A percentile compares a stretch with the other conserved stretches of the same genome.
phyloP scores from a whole-genome alignment of 1,139 yeast genomes.

The Spathaspora sp. region DNA sequence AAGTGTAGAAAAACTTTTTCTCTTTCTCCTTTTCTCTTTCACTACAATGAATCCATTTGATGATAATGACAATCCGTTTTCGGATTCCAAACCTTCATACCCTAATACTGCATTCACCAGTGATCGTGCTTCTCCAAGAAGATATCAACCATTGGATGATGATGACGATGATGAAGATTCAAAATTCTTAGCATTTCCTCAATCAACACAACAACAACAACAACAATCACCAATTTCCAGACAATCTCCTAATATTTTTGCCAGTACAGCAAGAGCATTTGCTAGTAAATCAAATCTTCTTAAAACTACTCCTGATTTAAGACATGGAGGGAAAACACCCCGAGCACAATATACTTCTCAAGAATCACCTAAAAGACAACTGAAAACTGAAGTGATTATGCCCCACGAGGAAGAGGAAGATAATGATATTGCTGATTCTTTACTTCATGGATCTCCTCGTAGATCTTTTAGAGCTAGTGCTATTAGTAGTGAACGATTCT shows the following conservation, averaged over 20 bases:
- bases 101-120: conserved; percentile 45
- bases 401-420: conserved; percentile 42
- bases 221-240: conserved; percentile 18
- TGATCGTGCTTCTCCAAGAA: conserved; percentile 38
- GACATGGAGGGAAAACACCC: conserved; percentile 33
- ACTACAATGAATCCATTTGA: conserved; percentile 31
- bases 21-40: no score
- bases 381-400: conserved; percentile 47
- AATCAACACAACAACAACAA: conserved; percentile 21
- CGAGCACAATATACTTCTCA: conserved; percentile 56
- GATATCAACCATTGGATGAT: conserved; percentile 28
- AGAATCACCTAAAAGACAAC: conserved; percentile 66
- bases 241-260: conserved; percentile 47
- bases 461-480: conserved; percentile 39
- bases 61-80: conserved; percentile 35
- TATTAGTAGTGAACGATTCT: conserved; percentile 46
- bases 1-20: no score
- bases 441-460: conserved; percentile 33
- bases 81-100: conserved; percentile 29
- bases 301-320: conserved; percentile 27
- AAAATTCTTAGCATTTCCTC: conserved; percentile 30
- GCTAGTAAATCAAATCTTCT: conserved; percentile 16
- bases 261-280: conserved; percentile 46
- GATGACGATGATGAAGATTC: conserved; percentile 22
- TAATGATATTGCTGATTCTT: conserved; percentile 14